These are phyloP conservation scores for Aspergillus aculeatinus DNA, from an alignment of 2,329 filamentous ascomycete genomes.

Conservation along the genomic window DNA sequence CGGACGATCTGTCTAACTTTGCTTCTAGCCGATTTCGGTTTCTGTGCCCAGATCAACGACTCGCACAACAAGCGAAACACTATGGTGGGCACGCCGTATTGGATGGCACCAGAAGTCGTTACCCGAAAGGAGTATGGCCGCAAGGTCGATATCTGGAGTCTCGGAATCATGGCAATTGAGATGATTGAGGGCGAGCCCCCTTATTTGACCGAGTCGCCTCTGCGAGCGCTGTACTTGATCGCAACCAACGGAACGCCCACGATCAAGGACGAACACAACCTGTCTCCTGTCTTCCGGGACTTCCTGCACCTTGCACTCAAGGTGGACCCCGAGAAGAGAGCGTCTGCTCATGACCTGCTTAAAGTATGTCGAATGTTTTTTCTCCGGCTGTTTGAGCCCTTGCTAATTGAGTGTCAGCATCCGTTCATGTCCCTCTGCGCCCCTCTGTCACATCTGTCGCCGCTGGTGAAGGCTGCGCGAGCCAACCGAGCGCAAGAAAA, in stretches of 20 bases:
- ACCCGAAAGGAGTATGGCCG: conserved; percentile 96
- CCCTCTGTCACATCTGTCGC: conserved; percentile 73
- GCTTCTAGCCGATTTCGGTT: conserved; percentile 83
- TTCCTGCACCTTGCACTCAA: conserved; percentile 92
- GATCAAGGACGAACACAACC: conserved; percentile 86
- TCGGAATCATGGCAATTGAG: conserved; percentile 99
- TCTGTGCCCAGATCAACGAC: conserved; percentile 98
- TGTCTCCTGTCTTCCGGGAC: conserved; percentile 81
- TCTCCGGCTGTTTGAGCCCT: background rate
- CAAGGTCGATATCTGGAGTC: conserved; percentile 97
- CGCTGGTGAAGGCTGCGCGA: conserved; percentile 81
- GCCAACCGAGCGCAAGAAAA: conserved; percentile 84
- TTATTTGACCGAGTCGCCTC: conserved; percentile 90
- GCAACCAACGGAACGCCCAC: conserved; percentile 93
- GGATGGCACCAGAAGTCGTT: conserved; percentile 99
- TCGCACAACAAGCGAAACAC: conserved; percentile 95
- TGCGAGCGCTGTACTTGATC: conserved; percentile 91
- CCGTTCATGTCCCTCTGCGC: conserved; percentile 77
- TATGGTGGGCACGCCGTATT: conserved; percentile 98
- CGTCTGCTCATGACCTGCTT: conserved; percentile 88
- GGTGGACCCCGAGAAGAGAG: conserved; percentile 95
- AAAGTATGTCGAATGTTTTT: conserved; percentile 63
- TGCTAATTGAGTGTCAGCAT: conserved; percentile 54
- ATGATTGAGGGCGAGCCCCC: conserved; percentile 99
- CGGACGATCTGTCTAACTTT: conserved; percentile 21